Base-by-base conservation (phyloP, 2,329 filamentous ascomycete species). In the Rosellinia necatrix region DNA sequence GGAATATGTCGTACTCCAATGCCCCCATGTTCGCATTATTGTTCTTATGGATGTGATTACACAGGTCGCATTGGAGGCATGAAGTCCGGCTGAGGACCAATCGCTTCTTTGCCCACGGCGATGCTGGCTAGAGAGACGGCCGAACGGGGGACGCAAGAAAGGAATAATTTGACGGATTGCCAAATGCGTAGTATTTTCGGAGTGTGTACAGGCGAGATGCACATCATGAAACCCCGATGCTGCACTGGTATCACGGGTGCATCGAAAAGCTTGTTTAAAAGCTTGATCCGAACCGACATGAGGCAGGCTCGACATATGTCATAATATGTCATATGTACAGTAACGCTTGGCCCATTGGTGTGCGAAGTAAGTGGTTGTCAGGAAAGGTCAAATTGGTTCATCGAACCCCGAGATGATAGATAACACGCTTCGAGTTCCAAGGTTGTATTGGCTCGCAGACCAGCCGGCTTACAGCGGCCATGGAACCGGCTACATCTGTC, bases 261-360 rank as follows among this genome's bases (percentile, higher is more conserved):
- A 54, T 57, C 44, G 56, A 52, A 66, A 66, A 68, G 64, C 65
- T 68, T 68, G 59, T 65, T 59, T 54, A 64, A 60, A 60, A 66
- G 66, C 66, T 68, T 68, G 62, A 61, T 52, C 22, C 29, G 19
- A 30, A 32, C 47, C 43, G 41, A 48, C 42, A 40, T 29, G 19
- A 32, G 34, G n/a, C 19, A 34, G 15, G 29, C 34, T 29, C 55
- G 30, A 43, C 13, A 40, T 25, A 12, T 41, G 35, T 10, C 19
- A 5, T n/a, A n/a, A n/a, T n/a, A n/a, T n/a, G n/a, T n/a, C n/a
- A n/a, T n/a, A n/a, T n/a, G n/a, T n/a, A n/a, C n/a, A n/a, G n/a
- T n/a, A n/a, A n/a, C n/a, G n/a, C n/a, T n/a, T n/a, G n/a, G n/a
- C n/a, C n/a, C n/a, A n/a, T n/a, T n/a, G n/a, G n/a, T n/a, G n/a